Evolutionary conservation across 441 rosid genomes (phyloP), one percentile per base, ranked within the genome.

Genomic region (Populus hybrid): DNA sequence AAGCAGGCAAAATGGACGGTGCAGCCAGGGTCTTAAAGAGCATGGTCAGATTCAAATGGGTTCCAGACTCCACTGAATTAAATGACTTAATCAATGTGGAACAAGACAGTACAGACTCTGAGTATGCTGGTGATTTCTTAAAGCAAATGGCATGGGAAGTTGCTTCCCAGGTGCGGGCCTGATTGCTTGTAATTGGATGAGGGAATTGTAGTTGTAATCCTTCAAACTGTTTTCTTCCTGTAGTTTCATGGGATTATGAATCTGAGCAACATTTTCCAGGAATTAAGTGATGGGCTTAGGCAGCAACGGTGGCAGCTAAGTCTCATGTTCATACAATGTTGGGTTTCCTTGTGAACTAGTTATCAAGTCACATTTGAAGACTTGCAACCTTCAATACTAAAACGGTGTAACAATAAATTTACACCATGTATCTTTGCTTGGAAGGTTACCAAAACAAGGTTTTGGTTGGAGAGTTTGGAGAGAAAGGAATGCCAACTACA

Each of bases 11-110:
- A 78, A 69, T 53, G 65, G 91, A 87, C 16, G 81, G 84, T 79
- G 94, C 94, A 71, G 83, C 72, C 75, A 81, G 75, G 74, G 82
- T 89, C 84, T 80, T 86, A 75, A 89, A 92, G 84, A 80, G 79
- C 53, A 81, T 91, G 86, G 79, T 86, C 64, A 82, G 78, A 77
- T 86, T 83, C 68, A 82, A 86, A 74, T 90, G 93, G 84, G 82
- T 92, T 70, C 84, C 87, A 66, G 81, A 86, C 21, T 83, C 91
- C 73, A 84, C 82, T 68, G 79, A 34, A 75, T 40, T 86, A 76
- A 69, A 64, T 74, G 85, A 83, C 74, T 30, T 85, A 6, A 63
- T 85, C 7, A 73, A 72, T 59, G 79, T 75, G 72, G 76, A 72
- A 38, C 73, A 40, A 67, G 70, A 76, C 71, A 76, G 53, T 70